Evolutionary conservation across 106 monocot species (phyloP), one percentile per base, ranked within the genome.

Genomic region (Posidonia australis): DNA sequence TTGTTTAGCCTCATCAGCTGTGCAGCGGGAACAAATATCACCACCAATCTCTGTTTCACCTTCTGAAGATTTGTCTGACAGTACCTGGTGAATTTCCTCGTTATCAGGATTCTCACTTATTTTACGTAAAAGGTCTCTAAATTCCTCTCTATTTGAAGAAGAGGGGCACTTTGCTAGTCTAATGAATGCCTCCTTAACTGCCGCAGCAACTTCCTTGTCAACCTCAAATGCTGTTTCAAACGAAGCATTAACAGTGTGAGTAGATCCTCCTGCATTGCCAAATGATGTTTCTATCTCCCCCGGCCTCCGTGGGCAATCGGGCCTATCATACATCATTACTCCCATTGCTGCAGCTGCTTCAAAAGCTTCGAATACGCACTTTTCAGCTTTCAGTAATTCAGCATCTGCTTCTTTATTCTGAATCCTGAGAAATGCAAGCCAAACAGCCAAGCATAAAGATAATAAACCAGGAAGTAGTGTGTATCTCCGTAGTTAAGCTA

Each of bases 191-290:
- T 67, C 76, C 62, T 78, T 90, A 53, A 90, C 78, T 69, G 90
- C 90, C 36, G 79, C 73, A 16, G 89, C 73, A 6, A 90, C 90
- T 74, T 96, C 84, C 61, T 78, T 86, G 63, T 89, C 86, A 18
- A 94, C 84, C 45, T 89, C 83, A 60, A 94, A 94, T 44, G 79
- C 79, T 58, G 86, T 94, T 62, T 83, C 89, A 52, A 93, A 89
- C 46, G 89, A 86, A 44, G 89, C 86, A 68, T 81, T 81, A 10
- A 89, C 68, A 36, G 67, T 73, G 43, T 89, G 81, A 21, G 83
- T 71, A 14, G 86, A 80, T 66, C 76, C 85, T 43, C 80, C 88
- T 43, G 83, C 88, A 63, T 28, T 71, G 5, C 46, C 59, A 14
- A 77, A 72, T 13, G 70, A 77, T 62, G 75, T 70, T 67, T 79